Evolutionary conservation across 108 stramenopile genomes (phyloP), one percentile per base, ranked within the genome.

Genomic region (Aurantiochytrium sp.): DNA sequence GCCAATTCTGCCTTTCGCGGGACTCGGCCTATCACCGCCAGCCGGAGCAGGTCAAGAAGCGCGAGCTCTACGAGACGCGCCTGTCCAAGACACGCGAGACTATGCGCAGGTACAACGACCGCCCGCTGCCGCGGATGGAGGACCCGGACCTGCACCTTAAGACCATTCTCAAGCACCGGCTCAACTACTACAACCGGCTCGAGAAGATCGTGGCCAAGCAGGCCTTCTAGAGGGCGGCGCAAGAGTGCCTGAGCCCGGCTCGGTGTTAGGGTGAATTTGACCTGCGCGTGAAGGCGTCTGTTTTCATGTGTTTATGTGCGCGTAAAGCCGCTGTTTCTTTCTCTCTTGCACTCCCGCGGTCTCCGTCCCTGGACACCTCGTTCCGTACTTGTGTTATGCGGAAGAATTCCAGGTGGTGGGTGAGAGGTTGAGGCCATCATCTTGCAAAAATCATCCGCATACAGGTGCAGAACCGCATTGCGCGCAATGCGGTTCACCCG

Each of bases 81-180:
- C 73, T 81, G 21, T 12, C 21, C 19, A 81, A 81, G 17, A 81
- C 12, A 12, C 45, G 39, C n/a, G 73, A 41, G 39, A 48, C 73
- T 12, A 41, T 48, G 45, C n/a, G 30, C 24, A 12, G 39, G 21
- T 81, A 48, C 27, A 81, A 81, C 12, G 45, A 81, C 17, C 42
- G 45, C 12, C 45, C 39, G n/a, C 12, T 81, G 42, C 73, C 73
- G 15, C 39, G 27, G 1, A 41, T 48, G 45, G 42, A 81, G 45
- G 73, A 81, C 24, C 73, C 73, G 21, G 73, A 81, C 45, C 39
- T 41, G 21, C 73, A 81, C 39, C 30, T 81, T 5, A 81, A 81
- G 73, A 81, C 73, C 12, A 37, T 81, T 2, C 73, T 81, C 27
- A 81, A 81, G 73, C 73, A 81, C 1, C 39, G 73, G 12, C 73